Conservation (phyloP, 176 grass and related monocot species). For the Bromus sterilis region DNA sequence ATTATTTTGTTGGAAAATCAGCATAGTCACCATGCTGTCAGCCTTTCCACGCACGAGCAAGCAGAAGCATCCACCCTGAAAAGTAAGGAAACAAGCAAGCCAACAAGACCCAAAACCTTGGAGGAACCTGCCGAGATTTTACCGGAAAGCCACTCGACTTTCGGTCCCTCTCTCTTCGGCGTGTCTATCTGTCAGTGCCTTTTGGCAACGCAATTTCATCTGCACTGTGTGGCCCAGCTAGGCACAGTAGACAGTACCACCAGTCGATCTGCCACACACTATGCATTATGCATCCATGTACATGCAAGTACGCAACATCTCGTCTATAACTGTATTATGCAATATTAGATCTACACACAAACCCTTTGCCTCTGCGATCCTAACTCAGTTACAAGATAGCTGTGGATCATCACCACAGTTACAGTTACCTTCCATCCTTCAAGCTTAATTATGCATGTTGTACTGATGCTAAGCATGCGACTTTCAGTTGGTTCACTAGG, state of each 20-base stretch:
- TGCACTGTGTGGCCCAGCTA: background rate
- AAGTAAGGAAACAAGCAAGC: background rate
- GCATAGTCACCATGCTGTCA: background rate
- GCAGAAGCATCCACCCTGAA: background rate
- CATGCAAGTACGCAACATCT: background rate
- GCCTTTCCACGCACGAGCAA: background rate
- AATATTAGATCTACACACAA: too few relatives aligned
- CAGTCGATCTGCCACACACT: background rate
- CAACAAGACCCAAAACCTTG: background rate
- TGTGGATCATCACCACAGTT: too few relatives aligned
- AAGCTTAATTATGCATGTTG: too few relatives aligned
- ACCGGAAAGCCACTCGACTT: background rate
- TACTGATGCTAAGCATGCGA: too few relatives aligned
- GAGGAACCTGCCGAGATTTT: constrained; percentile 5
- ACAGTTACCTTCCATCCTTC: too few relatives aligned
- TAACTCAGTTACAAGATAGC: too few relatives aligned
- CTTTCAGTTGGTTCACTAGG: too few relatives aligned
- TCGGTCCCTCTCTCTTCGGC: background rate
- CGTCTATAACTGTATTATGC: too few relatives aligned
- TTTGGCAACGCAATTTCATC: background rate
- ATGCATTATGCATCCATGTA: background rate
- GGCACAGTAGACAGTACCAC: background rate
- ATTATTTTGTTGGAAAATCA: background rate
- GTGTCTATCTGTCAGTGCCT: background rate
- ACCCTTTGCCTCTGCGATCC: too few relatives aligned